Conservation (phyloP, 441 rosid genomes). For the Omphalea diandra region DNA sequence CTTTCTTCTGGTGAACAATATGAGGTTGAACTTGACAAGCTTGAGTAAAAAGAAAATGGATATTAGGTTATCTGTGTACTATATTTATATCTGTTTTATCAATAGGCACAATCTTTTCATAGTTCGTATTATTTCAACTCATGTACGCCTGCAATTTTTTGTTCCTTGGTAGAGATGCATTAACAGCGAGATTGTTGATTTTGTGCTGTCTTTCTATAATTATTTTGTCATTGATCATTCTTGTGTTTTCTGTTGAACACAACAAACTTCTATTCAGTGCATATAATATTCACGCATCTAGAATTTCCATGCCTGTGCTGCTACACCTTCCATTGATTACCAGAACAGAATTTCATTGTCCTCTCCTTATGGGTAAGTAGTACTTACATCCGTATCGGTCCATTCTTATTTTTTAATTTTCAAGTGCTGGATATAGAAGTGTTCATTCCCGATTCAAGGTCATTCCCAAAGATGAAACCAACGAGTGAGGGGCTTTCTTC, state of each 20-base stretch:
- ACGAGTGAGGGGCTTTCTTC: too few relatives aligned
- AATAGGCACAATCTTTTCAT: not conserved
- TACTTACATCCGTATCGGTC: too few relatives aligned
- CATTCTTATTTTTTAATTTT: too few relatives aligned
- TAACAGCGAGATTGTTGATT: not conserved
- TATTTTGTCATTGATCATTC: not conserved
- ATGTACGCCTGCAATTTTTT: not conserved
- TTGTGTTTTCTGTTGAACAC: not conserved
- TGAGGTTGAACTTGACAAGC: slow-evolving; percentile 71
- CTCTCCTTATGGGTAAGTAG: too few relatives aligned
- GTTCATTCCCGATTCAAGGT: too few relatives aligned
- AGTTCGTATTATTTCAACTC: not conserved
- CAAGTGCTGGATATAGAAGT: too few relatives aligned
- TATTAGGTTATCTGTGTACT: not conserved
- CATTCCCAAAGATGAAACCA: too few relatives aligned
- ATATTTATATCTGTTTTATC: not conserved
- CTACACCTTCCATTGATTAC: too few relatives aligned
- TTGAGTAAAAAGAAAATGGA: slow-evolving; percentile 36
- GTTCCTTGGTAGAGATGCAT: not conserved
- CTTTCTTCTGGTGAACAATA: slow-evolving; percentile 68
- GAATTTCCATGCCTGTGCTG: too few relatives aligned
- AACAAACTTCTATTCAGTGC: not conserved
- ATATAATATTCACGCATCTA: too few relatives aligned
- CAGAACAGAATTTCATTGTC: too few relatives aligned
- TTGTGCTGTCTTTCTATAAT: not conserved